Percentiles rank a stretch among this genome's conserved stretches.
phyloP scores from a whole-genome alignment of 2,329 filamentous ascomycete genomes.

The Trichoderma harzianum region DNA sequence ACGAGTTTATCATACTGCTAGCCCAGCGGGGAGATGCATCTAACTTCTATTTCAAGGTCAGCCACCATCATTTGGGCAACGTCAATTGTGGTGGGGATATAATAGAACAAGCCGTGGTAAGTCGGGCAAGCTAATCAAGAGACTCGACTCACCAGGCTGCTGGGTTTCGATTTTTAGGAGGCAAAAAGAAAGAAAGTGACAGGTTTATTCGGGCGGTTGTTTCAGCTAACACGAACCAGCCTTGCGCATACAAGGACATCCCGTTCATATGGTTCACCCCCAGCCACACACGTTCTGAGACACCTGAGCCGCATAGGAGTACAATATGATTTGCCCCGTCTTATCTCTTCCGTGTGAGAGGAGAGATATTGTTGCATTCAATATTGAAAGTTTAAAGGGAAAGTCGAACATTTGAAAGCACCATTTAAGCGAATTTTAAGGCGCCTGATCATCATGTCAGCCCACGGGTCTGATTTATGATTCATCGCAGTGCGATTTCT shows the following conservation, averaged over 20 bases:
- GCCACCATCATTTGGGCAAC: neutral
- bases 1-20: neutral
- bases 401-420: neutral
- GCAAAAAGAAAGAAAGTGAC: neutral
- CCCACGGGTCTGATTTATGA: neutral
- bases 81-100: neutral
- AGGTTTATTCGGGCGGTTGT: neutral
- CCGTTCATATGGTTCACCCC: neutral
- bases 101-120: neutral
- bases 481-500: conserved; percentile 5
- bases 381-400: neutral
- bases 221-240: neutral
- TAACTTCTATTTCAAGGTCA: neutral
- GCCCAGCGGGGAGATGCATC: neutral
- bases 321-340: neutral
- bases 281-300: neutral
- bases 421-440: neutral
- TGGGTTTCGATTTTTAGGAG: neutral
- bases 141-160: neutral
- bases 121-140: neutral
- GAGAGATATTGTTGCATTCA: neutral
- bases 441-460: neutral
- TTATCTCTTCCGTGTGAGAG: neutral
- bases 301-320: neutral
- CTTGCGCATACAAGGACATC: neutral